Percentiles rank a stretch among this genome's conserved stretches.
Evolutionary conservation across 129 eudicot species (phyloP).

Genomic region (Rutidosis leptorrhynchoides): DNA sequence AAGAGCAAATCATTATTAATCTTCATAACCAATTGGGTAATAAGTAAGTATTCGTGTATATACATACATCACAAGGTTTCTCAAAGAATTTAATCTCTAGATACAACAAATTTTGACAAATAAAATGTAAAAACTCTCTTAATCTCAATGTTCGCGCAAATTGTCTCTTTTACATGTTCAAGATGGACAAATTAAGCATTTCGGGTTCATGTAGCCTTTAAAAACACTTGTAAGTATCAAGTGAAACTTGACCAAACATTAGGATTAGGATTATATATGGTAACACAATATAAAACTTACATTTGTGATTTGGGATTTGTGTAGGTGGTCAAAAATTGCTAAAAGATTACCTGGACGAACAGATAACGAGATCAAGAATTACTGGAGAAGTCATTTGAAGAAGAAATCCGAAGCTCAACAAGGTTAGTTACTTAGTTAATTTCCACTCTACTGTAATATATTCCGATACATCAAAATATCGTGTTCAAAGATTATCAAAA

Average conservation of each 20-base stretch:
- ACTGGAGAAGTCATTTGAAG: constrained; percentile 75
- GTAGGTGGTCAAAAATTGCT: constrained; percentile 77
- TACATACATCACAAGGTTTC: neutral
- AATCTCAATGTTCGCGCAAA: neutral
- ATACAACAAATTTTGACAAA: too few relatives aligned
- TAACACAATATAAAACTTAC: neutral
- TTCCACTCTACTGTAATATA: neutral
- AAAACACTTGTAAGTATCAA: neutral
- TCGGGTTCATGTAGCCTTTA: neutral
- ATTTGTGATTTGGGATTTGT: neutral
- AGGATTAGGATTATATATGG: neutral
- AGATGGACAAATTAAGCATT: neutral
- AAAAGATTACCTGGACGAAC: constrained; percentile 64
- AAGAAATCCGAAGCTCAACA: constrained; percentile 39
- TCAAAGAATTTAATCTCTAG: neutral
- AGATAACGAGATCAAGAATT: constrained; percentile 79
- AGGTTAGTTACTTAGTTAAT: constrained; percentile 27
- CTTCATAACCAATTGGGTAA: constrained; percentile 73
- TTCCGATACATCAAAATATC: neutral
- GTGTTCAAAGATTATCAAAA: constrained; percentile 1
- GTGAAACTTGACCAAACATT: neutral
- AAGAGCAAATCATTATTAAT: constrained; percentile 52
- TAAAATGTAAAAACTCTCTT: neutral
- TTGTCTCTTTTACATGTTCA: neutral
- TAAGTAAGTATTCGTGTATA: constrained; percentile 39